Evolutionary conservation across 2,329 filamentous ascomycete species (phyloP).

Genomic region (Bipolaris bicolor): DNA sequence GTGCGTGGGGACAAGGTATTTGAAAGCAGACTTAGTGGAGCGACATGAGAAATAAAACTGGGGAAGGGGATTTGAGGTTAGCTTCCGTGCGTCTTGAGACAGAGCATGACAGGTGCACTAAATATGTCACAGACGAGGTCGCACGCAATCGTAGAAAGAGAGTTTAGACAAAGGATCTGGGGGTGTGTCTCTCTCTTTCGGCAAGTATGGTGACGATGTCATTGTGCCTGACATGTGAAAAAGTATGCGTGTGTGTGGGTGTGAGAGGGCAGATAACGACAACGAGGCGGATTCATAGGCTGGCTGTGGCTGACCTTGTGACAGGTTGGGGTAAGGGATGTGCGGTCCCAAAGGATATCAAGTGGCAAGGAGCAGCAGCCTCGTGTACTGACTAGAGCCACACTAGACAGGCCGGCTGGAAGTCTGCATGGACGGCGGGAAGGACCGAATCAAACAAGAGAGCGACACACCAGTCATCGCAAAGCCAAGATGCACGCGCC

Average conservation of each 20-base stretch:
- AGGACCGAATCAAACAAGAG: conserved; percentile 40
- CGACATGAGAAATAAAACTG: conserved; percentile 28
- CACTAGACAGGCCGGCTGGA: conserved; percentile 21
- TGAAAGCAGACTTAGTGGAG: conserved; percentile 24
- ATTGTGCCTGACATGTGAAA: conserved; percentile 38
- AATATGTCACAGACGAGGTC: conserved; percentile 24
- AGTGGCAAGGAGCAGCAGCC: conserved; percentile 35
- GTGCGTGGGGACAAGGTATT: conserved; percentile 21
- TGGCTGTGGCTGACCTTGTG: conserved; percentile 24
- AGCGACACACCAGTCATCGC: conserved; percentile 35
- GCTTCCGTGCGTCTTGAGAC: conserved; percentile 15
- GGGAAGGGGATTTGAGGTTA: conserved; percentile 22
- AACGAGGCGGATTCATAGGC: conserved; percentile 27
- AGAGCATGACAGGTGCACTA: conserved; percentile 30
- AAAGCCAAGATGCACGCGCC: conserved; percentile 29
- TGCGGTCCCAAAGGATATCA: conserved; percentile 26
- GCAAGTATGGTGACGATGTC: conserved; percentile 20
- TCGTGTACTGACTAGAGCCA: conserved; percentile 26
- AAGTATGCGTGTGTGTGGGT: conserved; percentile 4
- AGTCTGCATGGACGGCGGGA: conserved; percentile 34
- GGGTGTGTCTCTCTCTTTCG: conserved; percentile 1
- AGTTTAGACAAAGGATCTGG: conserved; percentile 12
- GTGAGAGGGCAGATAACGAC: conserved; percentile 16
- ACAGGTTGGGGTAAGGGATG: conserved; percentile 19
- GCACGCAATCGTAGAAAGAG: conserved; percentile 9